Evolutionary conservation across 1,139 yeast genomes (phyloP).

Genomic region (Petasospora fabianii): DNA sequence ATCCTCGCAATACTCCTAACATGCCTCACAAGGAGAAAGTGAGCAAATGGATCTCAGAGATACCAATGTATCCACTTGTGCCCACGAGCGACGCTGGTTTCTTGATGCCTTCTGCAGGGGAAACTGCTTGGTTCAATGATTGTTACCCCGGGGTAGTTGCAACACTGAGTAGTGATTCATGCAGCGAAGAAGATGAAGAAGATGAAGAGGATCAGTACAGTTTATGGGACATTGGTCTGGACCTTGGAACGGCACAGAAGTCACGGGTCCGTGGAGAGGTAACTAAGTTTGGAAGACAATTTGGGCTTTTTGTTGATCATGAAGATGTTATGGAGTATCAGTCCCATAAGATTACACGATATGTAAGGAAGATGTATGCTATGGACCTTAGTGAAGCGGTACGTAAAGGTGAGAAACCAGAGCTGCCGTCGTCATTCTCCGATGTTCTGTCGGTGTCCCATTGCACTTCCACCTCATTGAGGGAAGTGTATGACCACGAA

Average conservation of each 20-base stretch:
- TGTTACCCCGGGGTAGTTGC: constrained; percentile 46
- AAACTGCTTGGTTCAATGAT: constrained; percentile 30
- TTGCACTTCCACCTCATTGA: too few species aligned
- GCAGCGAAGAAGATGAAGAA: constrained; percentile 15
- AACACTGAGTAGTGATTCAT: constrained; percentile 29
- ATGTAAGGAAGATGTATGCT: constrained; percentile 39
- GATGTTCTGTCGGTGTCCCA: too few species aligned
- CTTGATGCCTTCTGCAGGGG: neutral
- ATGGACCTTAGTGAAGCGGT: constrained; percentile 33
- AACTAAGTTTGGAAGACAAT: neutral
- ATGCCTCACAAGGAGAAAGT: constrained; percentile 66
- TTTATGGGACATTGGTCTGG: neutral
- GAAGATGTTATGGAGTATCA: constrained; percentile 50
- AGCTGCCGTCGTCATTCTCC: neutral
- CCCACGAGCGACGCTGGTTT: constrained; percentile 2
- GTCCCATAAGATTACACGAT: constrained; percentile 46
- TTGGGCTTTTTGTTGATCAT: constrained; percentile 25
- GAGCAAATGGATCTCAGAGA: constrained; percentile 51
- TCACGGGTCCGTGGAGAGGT: too few species aligned
- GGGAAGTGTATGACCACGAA: too few species aligned
- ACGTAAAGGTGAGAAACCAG: constrained; percentile 8
- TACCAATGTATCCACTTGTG: constrained; percentile 41
- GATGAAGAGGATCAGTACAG: neutral
- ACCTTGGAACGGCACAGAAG: neutral
- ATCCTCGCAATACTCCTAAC: constrained; percentile 55